Conservation (phyloP, 345 rosid genomes). For the Arabidopsis suecica region DNA sequence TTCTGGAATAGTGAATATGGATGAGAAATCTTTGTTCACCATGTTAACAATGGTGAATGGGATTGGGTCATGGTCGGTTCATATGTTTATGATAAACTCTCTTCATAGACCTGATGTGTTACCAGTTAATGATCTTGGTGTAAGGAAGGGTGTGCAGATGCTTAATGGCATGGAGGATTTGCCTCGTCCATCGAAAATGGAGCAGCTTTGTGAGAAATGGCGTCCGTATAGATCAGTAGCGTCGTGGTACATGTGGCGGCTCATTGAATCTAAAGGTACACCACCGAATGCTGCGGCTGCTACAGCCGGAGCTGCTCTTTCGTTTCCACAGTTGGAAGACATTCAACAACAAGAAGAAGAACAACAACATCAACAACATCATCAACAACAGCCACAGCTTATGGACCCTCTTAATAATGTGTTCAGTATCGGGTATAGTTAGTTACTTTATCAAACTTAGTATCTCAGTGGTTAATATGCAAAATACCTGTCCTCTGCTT, state of each 20-base stretch:
- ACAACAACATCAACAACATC: slow-evolving; percentile 49
- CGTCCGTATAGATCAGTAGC: slow-evolving; percentile 96
- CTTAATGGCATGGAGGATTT: slow-evolving; percentile 74
- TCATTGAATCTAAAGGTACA: slow-evolving; percentile 68
- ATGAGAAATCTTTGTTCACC: slow-evolving; percentile 90
- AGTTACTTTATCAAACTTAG: slow-evolving; percentile 39
- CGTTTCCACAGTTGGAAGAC: slow-evolving; percentile 60
- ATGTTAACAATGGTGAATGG: slow-evolving; percentile 99
- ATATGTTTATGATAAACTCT: slow-evolving; percentile 97
- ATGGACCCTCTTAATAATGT: slow-evolving; percentile 87
- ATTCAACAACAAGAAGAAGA: slow-evolving; percentile 40
- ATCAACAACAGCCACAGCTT: slow-evolving; percentile 65
- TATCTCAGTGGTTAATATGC: slow-evolving; percentile 10
- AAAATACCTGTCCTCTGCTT: slow-evolving; percentile 21
- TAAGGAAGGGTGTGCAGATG: slow-evolving; percentile 90
- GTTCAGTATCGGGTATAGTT: slow-evolving; percentile 79
- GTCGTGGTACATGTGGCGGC: slow-evolving; percentile 93
- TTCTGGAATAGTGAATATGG: slow-evolving; percentile 79
- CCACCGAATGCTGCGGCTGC: slow-evolving; percentile 70
- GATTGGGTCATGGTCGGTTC: slow-evolving; percentile 98
- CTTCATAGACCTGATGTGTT: slow-evolving; percentile 96
- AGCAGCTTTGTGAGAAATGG: slow-evolving; percentile 88
- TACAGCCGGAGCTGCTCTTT: slow-evolving; percentile 56
- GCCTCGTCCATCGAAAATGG: slow-evolving; percentile 97
- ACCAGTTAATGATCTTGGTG: slow-evolving; percentile 87